Conservation (phyloP, 2,329 filamentous ascomycete species). For the Trichoderma oligosporum region DNA sequence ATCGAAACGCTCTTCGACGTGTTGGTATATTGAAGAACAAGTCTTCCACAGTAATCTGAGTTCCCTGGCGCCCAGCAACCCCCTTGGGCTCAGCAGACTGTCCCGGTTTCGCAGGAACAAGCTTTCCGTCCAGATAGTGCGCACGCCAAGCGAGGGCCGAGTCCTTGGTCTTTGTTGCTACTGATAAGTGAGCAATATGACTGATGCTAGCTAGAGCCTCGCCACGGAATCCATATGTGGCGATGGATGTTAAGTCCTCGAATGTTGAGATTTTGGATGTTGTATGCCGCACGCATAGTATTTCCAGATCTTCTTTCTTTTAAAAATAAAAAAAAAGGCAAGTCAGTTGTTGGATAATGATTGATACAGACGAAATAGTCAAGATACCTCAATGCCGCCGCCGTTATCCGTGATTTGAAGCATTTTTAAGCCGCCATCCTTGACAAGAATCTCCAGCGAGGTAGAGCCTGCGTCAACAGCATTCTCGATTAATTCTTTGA, state of each 20-base stretch:
- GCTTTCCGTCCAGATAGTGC: slow-evolving; percentile 77
- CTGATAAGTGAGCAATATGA: slow-evolving; percentile 91
- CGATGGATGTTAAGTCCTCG: slow-evolving; percentile 84
- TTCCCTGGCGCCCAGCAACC: slow-evolving; percentile 81
- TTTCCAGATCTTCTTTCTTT: slow-evolving; percentile 83
- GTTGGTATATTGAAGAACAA: slow-evolving; percentile 96
- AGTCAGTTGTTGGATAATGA: not conserved
- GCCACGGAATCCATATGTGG: slow-evolving; percentile 95
- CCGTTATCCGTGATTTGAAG: slow-evolving; percentile 98
- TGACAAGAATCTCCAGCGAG: slow-evolving; percentile 82
- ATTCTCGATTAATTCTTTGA: slow-evolving; percentile 97
- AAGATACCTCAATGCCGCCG: slow-evolving; percentile 80
- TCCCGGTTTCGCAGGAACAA: slow-evolving; percentile 80
- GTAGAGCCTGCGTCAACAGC: slow-evolving; percentile 96
- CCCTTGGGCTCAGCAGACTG: slow-evolving; percentile 82
- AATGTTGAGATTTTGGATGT: slow-evolving; percentile 94
- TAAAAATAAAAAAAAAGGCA: not conserved
- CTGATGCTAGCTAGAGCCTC: slow-evolving; percentile 97
- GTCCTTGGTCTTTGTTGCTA: slow-evolving; percentile 88
- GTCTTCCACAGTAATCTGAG: slow-evolving; percentile 94
- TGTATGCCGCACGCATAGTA: slow-evolving; percentile 93
- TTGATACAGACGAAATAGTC: not conserved
- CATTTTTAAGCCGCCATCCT: slow-evolving; percentile 91
- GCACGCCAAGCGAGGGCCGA: slow-evolving; percentile 89
- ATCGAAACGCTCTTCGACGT: slow-evolving; percentile 82